Conservation (phyloP, 1,139 yeast genomes). For the Pichia inconspicua region DNA sequence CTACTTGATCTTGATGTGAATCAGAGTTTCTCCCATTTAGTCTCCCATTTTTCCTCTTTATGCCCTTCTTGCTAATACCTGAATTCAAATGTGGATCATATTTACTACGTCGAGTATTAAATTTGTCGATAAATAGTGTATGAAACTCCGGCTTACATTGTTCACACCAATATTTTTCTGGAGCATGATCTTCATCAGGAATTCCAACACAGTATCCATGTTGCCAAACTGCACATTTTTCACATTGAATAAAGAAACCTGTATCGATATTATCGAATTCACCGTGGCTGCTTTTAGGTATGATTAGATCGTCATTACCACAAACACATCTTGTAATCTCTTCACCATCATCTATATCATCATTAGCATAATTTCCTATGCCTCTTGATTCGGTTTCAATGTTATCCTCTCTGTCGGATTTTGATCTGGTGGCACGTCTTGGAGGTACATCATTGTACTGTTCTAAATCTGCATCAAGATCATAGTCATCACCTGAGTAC, state of each 20-base stretch:
- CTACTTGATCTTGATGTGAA: conserved; percentile 3
- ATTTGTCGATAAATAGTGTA: conserved; percentile 33
- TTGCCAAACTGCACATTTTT: conserved; percentile 91
- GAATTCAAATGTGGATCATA: conserved; percentile 33
- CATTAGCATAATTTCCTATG: conserved; percentile 39
- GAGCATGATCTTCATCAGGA: conserved; percentile 62
- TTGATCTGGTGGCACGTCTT: conserved; percentile 13
- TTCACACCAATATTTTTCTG: conserved; percentile 93
- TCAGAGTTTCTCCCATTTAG: not conserved
- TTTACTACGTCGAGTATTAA: conserved; percentile 33
- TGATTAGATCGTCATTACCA: conserved; percentile 61
- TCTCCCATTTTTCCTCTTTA: conserved; percentile 18
- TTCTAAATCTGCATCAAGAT: conserved; percentile 12
- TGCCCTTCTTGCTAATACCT: conserved; percentile 25
- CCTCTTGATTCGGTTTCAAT: conserved; percentile 27
- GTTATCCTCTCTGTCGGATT: conserved; percentile 1
- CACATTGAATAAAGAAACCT: conserved; percentile 84
- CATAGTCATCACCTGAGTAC: conserved; percentile 12
- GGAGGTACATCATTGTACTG: conserved; percentile 3
- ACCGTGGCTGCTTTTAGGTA: conserved; percentile 41
- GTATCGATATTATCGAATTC: conserved; percentile 61
- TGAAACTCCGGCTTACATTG: conserved; percentile 80
- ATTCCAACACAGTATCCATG: conserved; percentile 95
- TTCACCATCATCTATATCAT: conserved; percentile 29
- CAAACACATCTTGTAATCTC: conserved; percentile 90